These are phyloP conservation scores for Phyllosticta paracitricarpa DNA, from an alignment of 2,329 filamentous ascomycete species.

Conservation along the genomic window DNA sequence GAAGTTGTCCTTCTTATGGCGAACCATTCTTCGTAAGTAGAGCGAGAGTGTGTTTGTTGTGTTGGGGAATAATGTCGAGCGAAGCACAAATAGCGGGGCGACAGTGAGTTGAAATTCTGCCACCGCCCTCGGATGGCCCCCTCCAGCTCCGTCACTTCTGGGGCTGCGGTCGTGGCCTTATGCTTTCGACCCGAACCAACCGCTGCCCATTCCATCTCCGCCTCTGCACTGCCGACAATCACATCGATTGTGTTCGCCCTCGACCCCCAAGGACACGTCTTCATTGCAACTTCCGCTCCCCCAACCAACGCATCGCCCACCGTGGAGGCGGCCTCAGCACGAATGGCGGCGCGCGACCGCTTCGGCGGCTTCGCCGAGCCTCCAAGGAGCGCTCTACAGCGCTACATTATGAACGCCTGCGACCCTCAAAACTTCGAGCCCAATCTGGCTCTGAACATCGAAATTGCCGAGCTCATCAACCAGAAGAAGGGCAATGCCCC, in stretches of 20 bases:
- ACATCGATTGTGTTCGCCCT: not conserved
- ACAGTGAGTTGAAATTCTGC: not conserved
- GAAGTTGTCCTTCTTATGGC: slow-evolving; percentile 86
- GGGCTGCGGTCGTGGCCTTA: too few species aligned
- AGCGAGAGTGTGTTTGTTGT: not conserved
- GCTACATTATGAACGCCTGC: slow-evolving; percentile 93
- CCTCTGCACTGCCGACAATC: not conserved
- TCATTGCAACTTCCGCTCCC: not conserved
- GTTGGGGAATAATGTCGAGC: not conserved
- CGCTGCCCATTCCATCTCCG: not conserved
- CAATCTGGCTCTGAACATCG: slow-evolving; percentile 89
- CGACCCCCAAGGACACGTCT: not conserved
- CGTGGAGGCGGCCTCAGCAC: slow-evolving; percentile 89
- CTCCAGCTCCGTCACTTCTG: too few species aligned
- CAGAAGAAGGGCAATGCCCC: slow-evolving; percentile 89
- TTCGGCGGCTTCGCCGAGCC: slow-evolving; percentile 75
- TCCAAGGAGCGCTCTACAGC: slow-evolving; percentile 76
- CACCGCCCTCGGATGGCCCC: too few species aligned
- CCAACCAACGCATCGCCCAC: slow-evolving; percentile 3
- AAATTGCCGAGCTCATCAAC: slow-evolving; percentile 94
- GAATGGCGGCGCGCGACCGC: slow-evolving; percentile 90
- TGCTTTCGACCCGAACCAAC: not conserved
- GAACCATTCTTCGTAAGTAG: slow-evolving; percentile 55
- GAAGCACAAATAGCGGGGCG: not conserved
- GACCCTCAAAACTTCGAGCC: slow-evolving; percentile 97